Evolutionary conservation across 2,329 filamentous ascomycete genomes (phyloP).

Genomic region (Aspergillus pseudoviridinutans): DNA sequence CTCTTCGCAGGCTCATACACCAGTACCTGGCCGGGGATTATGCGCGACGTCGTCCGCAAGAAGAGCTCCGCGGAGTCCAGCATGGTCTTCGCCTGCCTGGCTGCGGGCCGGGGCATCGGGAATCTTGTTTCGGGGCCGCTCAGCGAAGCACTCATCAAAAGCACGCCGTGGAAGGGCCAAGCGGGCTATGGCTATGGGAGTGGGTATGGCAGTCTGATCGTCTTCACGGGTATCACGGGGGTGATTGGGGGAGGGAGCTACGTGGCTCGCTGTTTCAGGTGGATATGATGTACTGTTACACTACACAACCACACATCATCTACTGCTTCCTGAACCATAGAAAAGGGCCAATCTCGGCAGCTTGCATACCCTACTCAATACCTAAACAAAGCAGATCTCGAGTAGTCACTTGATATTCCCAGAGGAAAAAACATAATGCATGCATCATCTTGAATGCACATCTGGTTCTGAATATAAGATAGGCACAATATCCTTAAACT

Average conservation of each 20-base stretch:
- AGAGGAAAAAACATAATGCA: too few species aligned
- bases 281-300: background rate
- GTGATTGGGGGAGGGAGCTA: background rate
- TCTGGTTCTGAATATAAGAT: too few species aligned
- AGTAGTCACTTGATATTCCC: too few species aligned
- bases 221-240: constrained; percentile 24
- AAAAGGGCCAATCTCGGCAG: too few species aligned
- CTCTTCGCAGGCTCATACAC: constrained; percentile 45
- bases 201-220: constrained; percentile 25
- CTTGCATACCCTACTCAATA: too few species aligned
- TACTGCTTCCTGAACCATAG: too few species aligned
- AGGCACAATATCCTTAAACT: too few species aligned
- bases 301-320: too few species aligned
- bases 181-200: constrained; percentile 23
- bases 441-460: too few species aligned
- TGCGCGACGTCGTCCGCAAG: constrained; percentile 39
- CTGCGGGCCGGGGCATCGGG: constrained; percentile 50
- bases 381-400: too few species aligned
- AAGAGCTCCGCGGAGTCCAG: constrained; percentile 40
- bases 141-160: constrained; percentile 39
- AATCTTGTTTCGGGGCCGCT: constrained; percentile 50
- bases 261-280: background rate
- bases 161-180: constrained; percentile 14
- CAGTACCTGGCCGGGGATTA: constrained; percentile 44
- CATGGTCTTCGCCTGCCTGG: constrained; percentile 48